These are phyloP conservation scores for Penicillium sp. DNA, from an alignment of 2,329 filamentous ascomycete genomes.

Conservation along the genomic window DNA sequence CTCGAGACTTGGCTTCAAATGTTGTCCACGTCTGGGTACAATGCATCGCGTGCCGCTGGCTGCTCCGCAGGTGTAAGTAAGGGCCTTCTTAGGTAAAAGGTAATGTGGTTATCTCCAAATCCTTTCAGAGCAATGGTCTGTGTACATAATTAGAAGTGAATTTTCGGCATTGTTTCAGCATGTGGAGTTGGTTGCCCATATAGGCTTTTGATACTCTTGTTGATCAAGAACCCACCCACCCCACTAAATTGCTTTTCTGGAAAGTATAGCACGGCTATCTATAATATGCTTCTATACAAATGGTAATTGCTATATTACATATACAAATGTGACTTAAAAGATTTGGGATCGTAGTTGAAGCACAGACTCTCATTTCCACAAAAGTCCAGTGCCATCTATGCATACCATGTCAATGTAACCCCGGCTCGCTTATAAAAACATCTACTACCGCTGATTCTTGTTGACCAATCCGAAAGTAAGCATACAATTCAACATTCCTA, in stretches of 20 bases:
- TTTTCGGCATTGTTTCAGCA: not conserved
- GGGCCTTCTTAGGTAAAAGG: not conserved
- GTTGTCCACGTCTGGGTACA: not conserved
- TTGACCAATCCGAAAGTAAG: not conserved
- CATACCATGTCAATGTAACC: too few relatives aligned
- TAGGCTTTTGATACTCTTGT: not conserved
- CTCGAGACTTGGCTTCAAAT: not conserved
- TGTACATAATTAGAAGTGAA: not conserved
- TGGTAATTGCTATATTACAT: not conserved
- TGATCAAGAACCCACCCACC: not conserved
- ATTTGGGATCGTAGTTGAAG: too few relatives aligned
- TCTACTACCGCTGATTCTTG: too few relatives aligned
- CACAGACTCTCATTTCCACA: too few relatives aligned
- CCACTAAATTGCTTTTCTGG: not conserved
- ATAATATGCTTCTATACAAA: not conserved
- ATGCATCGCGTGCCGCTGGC: not conserved
- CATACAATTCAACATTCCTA: not conserved
- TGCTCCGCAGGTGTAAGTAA: not conserved
- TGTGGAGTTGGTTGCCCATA: not conserved
- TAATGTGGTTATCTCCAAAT: not conserved
- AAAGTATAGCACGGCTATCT: not conserved
- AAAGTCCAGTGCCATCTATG: too few relatives aligned
- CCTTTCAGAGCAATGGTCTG: not conserved
- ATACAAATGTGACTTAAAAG: too few relatives aligned
- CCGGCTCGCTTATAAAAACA: too few relatives aligned